Conservation (phyloP, 257 asterid species). For the Primulina huaijiensis region DNA sequence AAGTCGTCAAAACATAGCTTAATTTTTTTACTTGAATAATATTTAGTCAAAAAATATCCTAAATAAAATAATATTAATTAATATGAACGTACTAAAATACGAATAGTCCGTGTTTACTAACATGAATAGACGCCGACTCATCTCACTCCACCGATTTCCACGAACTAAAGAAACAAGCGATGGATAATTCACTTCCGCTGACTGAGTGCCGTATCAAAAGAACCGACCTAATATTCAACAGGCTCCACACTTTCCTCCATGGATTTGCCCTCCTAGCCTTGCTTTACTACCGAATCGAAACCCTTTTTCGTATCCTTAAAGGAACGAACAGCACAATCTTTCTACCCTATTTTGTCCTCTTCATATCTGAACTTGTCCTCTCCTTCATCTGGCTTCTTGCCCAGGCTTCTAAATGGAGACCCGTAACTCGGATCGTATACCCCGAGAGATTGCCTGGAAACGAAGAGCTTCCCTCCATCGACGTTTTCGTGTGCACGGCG, state of each 20-base stretch:
- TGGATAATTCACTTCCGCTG: slow-evolving; percentile 27
- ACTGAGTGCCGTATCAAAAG: slow-evolving; percentile 19
- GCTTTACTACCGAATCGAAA: slow-evolving; percentile 33
- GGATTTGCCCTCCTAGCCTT: slow-evolving; percentile 28
- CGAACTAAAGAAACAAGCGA: background rate
- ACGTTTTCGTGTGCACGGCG: slow-evolving; percentile 62
- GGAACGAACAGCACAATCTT: background rate
- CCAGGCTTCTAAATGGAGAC: slow-evolving; percentile 48
- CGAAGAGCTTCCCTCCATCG: slow-evolving; percentile 44
- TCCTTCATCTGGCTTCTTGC: slow-evolving; percentile 53
- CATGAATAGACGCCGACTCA: too few relatives aligned
- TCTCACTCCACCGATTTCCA: too few relatives aligned
- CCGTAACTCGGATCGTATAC: slow-evolving; percentile 36
- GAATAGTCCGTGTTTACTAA: too few relatives aligned
- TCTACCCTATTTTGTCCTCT: slow-evolving; percentile 27
- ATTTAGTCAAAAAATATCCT: too few relatives aligned
- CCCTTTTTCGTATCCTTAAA: slow-evolving; percentile 4
- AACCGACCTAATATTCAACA: slow-evolving; percentile 23
- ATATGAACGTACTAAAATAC: too few relatives aligned
- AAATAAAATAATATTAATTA: too few relatives aligned
- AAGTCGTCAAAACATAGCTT: too few relatives aligned
- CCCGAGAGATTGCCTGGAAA: slow-evolving; percentile 43
- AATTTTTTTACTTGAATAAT: too few relatives aligned
- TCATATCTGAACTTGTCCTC: slow-evolving; percentile 34
- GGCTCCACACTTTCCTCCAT: slow-evolving; percentile 31